Evolutionary conservation across 1,139 yeast genomes (phyloP).

Genomic region (Geotrichum restrictum): DNA sequence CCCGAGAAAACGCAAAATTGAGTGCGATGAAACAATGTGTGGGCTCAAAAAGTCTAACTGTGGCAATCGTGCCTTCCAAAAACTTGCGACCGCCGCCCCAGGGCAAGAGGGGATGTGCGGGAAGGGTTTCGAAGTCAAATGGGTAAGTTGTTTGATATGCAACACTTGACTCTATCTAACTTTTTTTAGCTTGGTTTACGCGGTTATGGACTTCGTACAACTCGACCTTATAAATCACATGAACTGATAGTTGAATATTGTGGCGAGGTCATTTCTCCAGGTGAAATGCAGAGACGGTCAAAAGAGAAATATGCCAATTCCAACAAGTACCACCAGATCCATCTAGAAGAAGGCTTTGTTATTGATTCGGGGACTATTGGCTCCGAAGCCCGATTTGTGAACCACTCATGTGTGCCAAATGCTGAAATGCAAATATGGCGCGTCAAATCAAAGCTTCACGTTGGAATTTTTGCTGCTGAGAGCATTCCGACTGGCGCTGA

Average conservation of each 20-base stretch:
- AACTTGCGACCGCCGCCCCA: constrained; percentile 23
- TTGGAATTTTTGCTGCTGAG: constrained; percentile 42
- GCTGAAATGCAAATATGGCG: constrained; percentile 44
- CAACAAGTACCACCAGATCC: constrained; percentile 37
- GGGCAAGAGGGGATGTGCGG: constrained; percentile 28
- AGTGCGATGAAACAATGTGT: constrained; percentile 39
- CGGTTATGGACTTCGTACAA: constrained; percentile 41
- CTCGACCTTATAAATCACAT: constrained; percentile 36
- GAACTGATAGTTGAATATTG: constrained; percentile 43
- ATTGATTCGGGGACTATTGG: constrained; percentile 42
- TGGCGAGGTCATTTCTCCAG: constrained; percentile 40
- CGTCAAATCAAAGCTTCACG: constrained; percentile 40
- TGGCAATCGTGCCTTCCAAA: constrained; percentile 40
- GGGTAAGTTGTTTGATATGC: constrained; percentile 20
- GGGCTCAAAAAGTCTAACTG: constrained; percentile 36
- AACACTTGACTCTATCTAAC: not conserved
- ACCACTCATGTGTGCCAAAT: constrained; percentile 45
- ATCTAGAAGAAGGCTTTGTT: constrained; percentile 38
- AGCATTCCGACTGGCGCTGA: constrained; percentile 40
- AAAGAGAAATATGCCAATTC: constrained; percentile 28
- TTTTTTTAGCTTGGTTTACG: constrained; percentile 30
- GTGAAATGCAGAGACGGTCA: constrained; percentile 35
- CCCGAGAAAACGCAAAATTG: constrained; percentile 33
- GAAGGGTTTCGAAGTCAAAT: constrained; percentile 36
- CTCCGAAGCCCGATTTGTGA: constrained; percentile 43